Base-by-base conservation (phyloP, 2,329 filamentous ascomycete species). In the Xylariomycetidae sp. region DNA sequence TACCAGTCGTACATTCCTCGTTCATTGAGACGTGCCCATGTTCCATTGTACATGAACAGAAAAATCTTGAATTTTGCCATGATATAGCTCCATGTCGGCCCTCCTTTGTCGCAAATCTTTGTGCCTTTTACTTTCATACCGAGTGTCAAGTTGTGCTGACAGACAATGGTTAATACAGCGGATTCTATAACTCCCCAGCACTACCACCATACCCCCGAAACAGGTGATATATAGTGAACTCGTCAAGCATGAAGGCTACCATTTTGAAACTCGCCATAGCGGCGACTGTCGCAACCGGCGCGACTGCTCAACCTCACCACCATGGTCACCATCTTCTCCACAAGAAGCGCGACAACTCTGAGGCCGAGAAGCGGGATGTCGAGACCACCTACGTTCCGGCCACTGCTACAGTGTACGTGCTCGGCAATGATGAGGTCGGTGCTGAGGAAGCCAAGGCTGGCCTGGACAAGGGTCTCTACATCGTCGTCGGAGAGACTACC, bases 401-500 rank as follows among this genome's bases (percentile, higher is more conserved):
- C 19, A 80, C 77, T 32, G 74, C 80, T 47, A 77, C 81, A 36
- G 73, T 82, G 36, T 96, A 89, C 63, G 72, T 82, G 56, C 66
- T 89, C 34, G 76, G 83, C 40, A 82, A 81, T 40, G 49, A 79
- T 52, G 43, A 65, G 20, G 72, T 94, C 47, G 66, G 69, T 33
- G 62, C 73, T 40, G 61, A 73, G 0, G 74, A 88, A 40, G 88
- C 88, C 34, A 72, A 82, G 63, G 57, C 75, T 35, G 87, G 88
- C 44, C 72, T 97, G 48, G 64, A 72, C 37, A 74, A 82, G 41
- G 85, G 88, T 33, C 73, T 76, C 29, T 92, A 79, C 66, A 69
- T 82, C 29, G 66, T 85, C 30, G 66, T 83, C 28, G 75, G 77
- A 45, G 74, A 78, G 54, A 67, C 71, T 27, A 63, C 63, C 11